phyloP scores from a whole-genome alignment of 2,329 filamentous ascomycete genomes.

The Metarhizium album region DNA sequence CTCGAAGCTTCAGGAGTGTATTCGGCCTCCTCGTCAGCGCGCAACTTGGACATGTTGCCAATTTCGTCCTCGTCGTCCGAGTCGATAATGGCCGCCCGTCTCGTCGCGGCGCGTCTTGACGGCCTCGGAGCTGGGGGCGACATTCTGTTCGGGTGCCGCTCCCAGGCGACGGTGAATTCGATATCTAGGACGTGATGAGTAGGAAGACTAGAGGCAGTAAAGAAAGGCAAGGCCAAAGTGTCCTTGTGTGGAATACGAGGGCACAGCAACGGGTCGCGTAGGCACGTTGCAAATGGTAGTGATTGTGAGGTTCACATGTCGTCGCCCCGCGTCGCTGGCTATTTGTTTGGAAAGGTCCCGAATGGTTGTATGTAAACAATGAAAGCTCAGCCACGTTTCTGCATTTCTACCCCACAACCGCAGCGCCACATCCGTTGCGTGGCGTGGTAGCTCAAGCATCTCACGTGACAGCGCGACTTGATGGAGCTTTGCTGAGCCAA shows the following conservation, averaged over 20 bases:
- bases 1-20: slow-evolving; percentile 63
- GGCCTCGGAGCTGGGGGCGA: slow-evolving; percentile 23
- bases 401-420: neutral
- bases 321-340: slow-evolving; percentile 12
- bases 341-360: slow-evolving; percentile 29
- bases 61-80: slow-evolving; percentile 66
- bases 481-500: neutral
- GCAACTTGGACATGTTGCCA: slow-evolving; percentile 37
- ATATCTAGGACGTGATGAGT: neutral
- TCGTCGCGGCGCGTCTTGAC: slow-evolving; percentile 36
- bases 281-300: neutral
- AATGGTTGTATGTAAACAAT: slow-evolving; percentile 32
- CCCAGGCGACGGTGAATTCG: neutral
- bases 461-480: slow-evolving; percentile 14
- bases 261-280: slow-evolving; percentile 1
- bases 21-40: slow-evolving; percentile 61
- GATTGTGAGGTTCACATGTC: slow-evolving; percentile 2
- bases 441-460: neutral
- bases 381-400: neutral
- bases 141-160: slow-evolving; percentile 13
- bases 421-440: slow-evolving; percentile 2
- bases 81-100: slow-evolving; percentile 66
- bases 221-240: neutral
- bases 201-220: neutral
- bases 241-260: neutral